Evolutionary conservation across 768 basidiomycete genomes (phyloP), one percentile per base, ranked within the genome.

Genomic region (Trichaptum fuscoviolaceum): DNA sequence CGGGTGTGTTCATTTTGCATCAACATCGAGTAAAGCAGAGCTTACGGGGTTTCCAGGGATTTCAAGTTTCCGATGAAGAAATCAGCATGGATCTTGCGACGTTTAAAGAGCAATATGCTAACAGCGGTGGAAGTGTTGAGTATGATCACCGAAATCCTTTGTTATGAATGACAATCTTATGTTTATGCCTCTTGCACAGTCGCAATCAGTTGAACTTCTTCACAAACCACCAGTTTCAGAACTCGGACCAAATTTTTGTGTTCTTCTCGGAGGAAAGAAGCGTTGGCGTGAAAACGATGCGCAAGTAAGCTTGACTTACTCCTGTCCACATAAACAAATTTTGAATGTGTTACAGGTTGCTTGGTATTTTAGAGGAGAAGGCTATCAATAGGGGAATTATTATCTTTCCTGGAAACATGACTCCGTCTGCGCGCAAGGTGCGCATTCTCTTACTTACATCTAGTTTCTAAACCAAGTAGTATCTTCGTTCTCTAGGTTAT

Each of bases 261-360:
- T 98, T 92, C 76, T 99, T 96, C 78, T 89, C 94, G n/a, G 95
- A 96, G 60, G 97, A 99, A 77, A 86, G 82, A 76, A 94, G 93
- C 72, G 97, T 99, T 7, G 93, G 95, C 67, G 95, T 99, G 58
- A 96, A 97, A 78, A 94, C 95, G 3, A 98, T 99, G 94, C 83
- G 95, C 80, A 96, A 95, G 96, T 97, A 76, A 65, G 90, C 82
- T 25, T 25, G 36, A 61, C 24, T 64, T 34, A 57, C 27, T 25
- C 20, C 63, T 65, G 26, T 36, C 62, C 61, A 42, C 24, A 2
- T 59, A 36, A 25, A 34, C 27, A 34, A 63, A 34, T 36, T 9
- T 34, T 62, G 65, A 69, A 35, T 62, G 64, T 35, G 20, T 12
- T 30, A 4, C 74, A 98, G 96, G 75, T 81, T 99, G 70, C 85